A percentile compares a stretch with the other conserved stretches of the same genome.
phyloP scores from a whole-genome alignment of 305 asterid species.

The Solanum hybrid region DNA sequence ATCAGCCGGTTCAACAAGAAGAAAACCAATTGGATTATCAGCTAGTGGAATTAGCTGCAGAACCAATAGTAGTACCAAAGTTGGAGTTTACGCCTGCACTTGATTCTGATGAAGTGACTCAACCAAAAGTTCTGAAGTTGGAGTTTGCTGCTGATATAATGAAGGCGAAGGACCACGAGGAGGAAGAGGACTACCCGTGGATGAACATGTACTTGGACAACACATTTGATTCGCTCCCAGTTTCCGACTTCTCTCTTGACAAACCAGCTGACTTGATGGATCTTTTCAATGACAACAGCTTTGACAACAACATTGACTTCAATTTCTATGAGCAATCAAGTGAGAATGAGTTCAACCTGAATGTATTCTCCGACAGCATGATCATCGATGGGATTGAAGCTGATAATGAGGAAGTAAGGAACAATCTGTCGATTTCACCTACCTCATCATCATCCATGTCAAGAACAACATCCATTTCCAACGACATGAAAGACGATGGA shows the following conservation, averaged over 20 bases:
- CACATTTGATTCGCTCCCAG: slow-evolving; percentile 24
- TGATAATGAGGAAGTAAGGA: slow-evolving; percentile 15
- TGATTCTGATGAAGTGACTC: slow-evolving; percentile 6
- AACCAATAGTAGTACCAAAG: neutral
- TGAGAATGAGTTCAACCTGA: slow-evolving; percentile 22
- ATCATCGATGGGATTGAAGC: slow-evolving; percentile 10
- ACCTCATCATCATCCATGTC: slow-evolving; percentile 30
- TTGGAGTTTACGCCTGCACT: neutral
- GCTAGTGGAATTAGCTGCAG: neutral
- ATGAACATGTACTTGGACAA: slow-evolving; percentile 38
- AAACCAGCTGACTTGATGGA: slow-evolving; percentile 37
- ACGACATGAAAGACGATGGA: slow-evolving; percentile 15
- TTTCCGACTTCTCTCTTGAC: slow-evolving; percentile 39
- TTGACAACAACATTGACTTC: slow-evolving; percentile 58
- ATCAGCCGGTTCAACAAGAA: neutral
- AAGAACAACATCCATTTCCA: slow-evolving; percentile 31
- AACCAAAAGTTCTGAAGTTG: slow-evolving; percentile 4
- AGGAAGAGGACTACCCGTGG: slow-evolving; percentile 60
- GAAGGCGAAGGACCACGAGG: slow-evolving; percentile 23
- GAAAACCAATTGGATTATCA: neutral
- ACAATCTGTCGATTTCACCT: slow-evolving; percentile 10
- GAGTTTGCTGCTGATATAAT: slow-evolving; percentile 16
- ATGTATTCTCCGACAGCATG: slow-evolving; percentile 19
- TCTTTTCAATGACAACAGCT: slow-evolving; percentile 41
- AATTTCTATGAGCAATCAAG: slow-evolving; percentile 35